Evolutionary conservation across 805 yeast genomes (phyloP).

Genomic region (Huiozyma naganishii): DNA sequence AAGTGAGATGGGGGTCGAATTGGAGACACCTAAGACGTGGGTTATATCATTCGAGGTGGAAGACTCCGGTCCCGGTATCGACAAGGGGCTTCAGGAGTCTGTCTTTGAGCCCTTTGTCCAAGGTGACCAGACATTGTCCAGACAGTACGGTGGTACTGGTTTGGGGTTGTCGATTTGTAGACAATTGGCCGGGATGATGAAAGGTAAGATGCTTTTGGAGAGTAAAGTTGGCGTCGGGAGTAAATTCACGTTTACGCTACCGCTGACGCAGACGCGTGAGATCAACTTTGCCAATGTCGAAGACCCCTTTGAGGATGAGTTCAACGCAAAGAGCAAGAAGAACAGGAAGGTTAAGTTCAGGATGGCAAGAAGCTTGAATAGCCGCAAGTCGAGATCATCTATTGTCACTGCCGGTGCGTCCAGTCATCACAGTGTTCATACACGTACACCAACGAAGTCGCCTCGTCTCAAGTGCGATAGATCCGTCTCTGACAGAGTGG

Average conservation of each 20-base stretch:
- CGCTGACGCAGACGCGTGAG: constrained; percentile 46
- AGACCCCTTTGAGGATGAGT: constrained; percentile 54
- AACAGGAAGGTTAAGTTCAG: constrained; percentile 36
- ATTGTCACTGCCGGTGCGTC: constrained; percentile 4
- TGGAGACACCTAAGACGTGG: constrained; percentile 27
- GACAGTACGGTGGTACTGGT: constrained; percentile 94
- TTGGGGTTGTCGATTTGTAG: constrained; percentile 82
- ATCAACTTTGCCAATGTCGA: constrained; percentile 22
- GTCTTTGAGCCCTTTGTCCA: constrained; percentile 96
- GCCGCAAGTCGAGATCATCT: constrained; percentile 15
- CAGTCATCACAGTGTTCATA: background rate
- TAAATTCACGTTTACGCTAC: constrained; percentile 70
- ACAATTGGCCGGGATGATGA: constrained; percentile 85
- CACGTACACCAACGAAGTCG: background rate
- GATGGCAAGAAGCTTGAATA: constrained; percentile 15
- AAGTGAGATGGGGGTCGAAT: constrained; percentile 15
- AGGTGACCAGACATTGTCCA: constrained; percentile 87
- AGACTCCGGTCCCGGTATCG: constrained; percentile 95
- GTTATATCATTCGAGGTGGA: constrained; percentile 49
- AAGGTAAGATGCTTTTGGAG: constrained; percentile 66
- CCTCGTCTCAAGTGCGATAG: background rate
- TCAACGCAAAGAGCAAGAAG: constrained; percentile 43
- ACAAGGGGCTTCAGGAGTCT: constrained; percentile 63
- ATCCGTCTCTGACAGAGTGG: background rate
- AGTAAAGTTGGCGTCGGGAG: constrained; percentile 78